These are phyloP conservation scores for Plasmodium vivax DNA, from an alignment of 169 alveolate species.

Conservation along the genomic window DNA sequence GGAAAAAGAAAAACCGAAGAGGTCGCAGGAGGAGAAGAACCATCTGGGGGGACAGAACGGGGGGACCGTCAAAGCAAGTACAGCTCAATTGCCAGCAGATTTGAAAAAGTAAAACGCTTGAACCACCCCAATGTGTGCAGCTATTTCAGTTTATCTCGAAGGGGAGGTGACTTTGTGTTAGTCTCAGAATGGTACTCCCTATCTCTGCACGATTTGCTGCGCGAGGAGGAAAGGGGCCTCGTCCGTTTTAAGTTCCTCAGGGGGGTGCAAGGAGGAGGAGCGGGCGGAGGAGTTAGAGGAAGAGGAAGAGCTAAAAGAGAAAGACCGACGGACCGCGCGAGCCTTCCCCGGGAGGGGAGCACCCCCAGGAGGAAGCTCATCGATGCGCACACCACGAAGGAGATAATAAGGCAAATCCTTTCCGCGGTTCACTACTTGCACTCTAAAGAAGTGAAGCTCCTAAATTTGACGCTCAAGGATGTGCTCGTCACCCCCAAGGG, in stretches of 20 bases:
- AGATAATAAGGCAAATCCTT: constrained; percentile 11
- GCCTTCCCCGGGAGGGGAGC: background rate
- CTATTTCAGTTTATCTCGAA: constrained; percentile 29
- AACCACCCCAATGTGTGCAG: constrained; percentile 58
- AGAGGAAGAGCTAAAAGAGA: background rate
- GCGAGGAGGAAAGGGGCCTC: background rate
- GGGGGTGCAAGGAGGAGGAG: background rate
- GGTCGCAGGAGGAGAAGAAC: background rate
- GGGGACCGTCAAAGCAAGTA: constrained; percentile 6
- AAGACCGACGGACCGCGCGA: background rate
- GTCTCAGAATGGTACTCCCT: constrained; percentile 36
- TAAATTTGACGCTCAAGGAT: constrained; percentile 16
- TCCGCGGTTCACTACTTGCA: constrained; percentile 43
- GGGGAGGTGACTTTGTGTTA: constrained; percentile 15
- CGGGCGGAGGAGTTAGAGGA: background rate
- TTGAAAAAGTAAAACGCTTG: constrained; percentile 43
- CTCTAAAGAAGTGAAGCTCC: background rate
- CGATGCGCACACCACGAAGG: background rate
- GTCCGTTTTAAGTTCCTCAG: constrained; percentile 20
- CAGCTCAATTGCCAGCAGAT: constrained; percentile 18
- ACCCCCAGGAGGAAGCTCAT: constrained; percentile 2
- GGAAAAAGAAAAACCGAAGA: background rate
- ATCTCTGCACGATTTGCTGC: constrained; percentile 31
- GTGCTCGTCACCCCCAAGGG: constrained; percentile 36
- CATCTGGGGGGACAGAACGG: background rate